Conservation (phyloP, 345 rosid genomes). For the Aquilaria malaccensis region DNA sequence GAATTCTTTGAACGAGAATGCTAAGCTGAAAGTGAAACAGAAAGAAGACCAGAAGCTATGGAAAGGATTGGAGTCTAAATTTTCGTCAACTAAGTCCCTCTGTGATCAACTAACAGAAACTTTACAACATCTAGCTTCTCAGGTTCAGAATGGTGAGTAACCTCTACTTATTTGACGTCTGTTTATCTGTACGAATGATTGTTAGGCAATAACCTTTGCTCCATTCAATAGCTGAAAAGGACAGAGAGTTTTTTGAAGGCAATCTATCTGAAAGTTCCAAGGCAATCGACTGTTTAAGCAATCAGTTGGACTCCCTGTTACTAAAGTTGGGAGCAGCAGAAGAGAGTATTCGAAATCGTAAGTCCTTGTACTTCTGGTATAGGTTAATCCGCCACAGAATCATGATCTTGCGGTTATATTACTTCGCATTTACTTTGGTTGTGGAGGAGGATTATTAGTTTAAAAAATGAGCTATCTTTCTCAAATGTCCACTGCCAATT, state of each 20-base stretch:
- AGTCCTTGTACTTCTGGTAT: conserved; percentile 20
- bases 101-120: conserved; percentile 87
- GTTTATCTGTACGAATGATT: too few species aligned
- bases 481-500: neutral
- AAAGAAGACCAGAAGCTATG: conserved; percentile 92
- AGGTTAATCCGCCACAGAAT: neutral
- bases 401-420: too few species aligned
- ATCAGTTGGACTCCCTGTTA: conserved; percentile 35
- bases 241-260: conserved; percentile 37
- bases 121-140: conserved; percentile 64
- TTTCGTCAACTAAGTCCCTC: conserved; percentile 72
- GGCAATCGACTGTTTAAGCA: conserved; percentile 38
- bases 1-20: conserved; percentile 82
- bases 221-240: conserved; percentile 62
- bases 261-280: conserved; percentile 34
- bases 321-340: conserved; percentile 41
- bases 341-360: conserved; percentile 45
- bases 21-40: conserved; percentile 80
- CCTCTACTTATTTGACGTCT: conserved; percentile 5
- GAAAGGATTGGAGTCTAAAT: conserved; percentile 84
- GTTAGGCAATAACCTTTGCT: neutral
- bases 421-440: too few species aligned
- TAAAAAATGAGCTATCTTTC: too few species aligned
- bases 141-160: conserved; percentile 69
- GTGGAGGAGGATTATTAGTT: too few species aligned